Evolutionary conservation across 345 rosid species (phyloP).

Genomic region (Schrenkiella parvula): DNA sequence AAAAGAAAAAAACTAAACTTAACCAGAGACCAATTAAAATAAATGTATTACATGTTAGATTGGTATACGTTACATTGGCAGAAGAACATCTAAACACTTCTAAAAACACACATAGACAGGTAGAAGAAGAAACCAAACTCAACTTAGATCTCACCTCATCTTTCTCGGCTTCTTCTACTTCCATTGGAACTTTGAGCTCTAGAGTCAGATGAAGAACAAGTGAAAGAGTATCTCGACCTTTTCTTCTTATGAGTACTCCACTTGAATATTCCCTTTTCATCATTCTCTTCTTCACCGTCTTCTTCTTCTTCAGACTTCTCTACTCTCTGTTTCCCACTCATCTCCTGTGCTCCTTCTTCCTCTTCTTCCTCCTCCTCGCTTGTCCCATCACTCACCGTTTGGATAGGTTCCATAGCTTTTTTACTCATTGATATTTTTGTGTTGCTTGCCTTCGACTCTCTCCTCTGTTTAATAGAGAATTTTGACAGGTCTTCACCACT

Average conservation of each 20-base stretch:
- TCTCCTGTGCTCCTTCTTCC: constrained; percentile 29
- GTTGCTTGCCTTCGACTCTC: constrained; percentile 31
- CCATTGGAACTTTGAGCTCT: constrained; percentile 67
- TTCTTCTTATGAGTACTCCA: constrained; percentile 89
- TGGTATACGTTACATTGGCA: constrained; percentile 5
- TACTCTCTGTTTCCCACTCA: constrained; percentile 31
- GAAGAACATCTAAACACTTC: constrained; percentile 14
- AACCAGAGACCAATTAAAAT: constrained; percentile 2
- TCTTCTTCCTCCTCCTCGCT: constrained; percentile 56
- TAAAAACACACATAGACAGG: background rate
- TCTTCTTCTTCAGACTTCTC: constrained; percentile 42
- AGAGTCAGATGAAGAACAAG: constrained; percentile 70
- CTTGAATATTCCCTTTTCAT: constrained; percentile 46
- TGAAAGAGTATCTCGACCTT: constrained; percentile 67
- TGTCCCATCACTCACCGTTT: constrained; percentile 56
- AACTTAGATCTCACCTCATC: background rate
- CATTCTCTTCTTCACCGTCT: constrained; percentile 27
- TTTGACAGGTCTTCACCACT: constrained; percentile 70
- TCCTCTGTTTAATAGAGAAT: constrained; percentile 45
- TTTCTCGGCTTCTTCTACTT: constrained; percentile 36
- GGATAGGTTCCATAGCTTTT: constrained; percentile 27
- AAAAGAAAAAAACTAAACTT: background rate
- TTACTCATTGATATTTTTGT: constrained; percentile 41
- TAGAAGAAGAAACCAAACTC: constrained; percentile 18
- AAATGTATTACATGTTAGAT: constrained; percentile 18